Evolutionary conservation across 768 basidiomycete species (phyloP), one percentile per base, ranked within the genome.

Genomic region (Lentinula detonsa): DNA sequence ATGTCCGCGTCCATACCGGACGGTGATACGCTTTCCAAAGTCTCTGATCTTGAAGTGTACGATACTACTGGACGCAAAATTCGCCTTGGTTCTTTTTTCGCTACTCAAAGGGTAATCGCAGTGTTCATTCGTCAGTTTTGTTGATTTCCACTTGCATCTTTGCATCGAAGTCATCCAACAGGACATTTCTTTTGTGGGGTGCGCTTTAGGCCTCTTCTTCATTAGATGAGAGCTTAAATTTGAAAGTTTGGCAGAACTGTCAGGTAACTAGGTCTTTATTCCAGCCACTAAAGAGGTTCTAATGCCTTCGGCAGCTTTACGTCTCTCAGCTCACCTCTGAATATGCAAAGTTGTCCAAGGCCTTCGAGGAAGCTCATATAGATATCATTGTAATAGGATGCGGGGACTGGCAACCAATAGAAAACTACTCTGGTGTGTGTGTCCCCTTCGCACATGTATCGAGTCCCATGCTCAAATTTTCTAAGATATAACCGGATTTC

Each of bases 131-230:
- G 86, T 86, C 56, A 35, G 66, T 68, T 45, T 57, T 6, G 33
- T 49, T 39, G 5, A 35, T 39, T 15, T 34, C 5, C 15, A 34
- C 42, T 5, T 34, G 10, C 21, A 16, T 18, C 15, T 13, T 37
- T 10, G 3, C 7, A 35, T 18, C 42, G 39, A 46, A 28, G 4
- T 46, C 3, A 4, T 6, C 13, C 31, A 18, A 28, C 35, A 85
- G 85, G 85, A 7, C 85, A 87, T 69, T 87, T 87, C 68, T 85
- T 85, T 65, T 87, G 86, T 63, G 85, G 84, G 16, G 85, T 86
- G 71, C 57, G 81, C 69, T 42, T 51, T 49, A 33, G 1, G 50
- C 39, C n/a, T 18, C 37, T 57, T 16, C 6, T 2, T 15, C 5
- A 5, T 18, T 51, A 42, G 57, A 28, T 59, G 16, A n/a, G 42